Conservation (phyloP, 768 basidiomycete genomes). For the Russula lepida region DNA sequence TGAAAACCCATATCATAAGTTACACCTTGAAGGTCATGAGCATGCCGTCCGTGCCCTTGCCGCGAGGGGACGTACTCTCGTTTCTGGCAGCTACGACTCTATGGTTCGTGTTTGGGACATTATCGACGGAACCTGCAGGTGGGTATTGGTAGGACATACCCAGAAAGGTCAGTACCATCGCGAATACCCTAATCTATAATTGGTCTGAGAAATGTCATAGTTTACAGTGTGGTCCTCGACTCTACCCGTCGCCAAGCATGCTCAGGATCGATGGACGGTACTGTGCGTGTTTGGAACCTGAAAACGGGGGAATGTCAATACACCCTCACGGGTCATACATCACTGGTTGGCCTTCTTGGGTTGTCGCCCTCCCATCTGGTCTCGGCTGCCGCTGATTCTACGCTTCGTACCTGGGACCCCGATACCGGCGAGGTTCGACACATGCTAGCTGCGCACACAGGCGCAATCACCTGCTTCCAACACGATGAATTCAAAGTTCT, state of each 20-base stretch:
- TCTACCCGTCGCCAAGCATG: slow-evolving; percentile 79
- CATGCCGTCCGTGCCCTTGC: slow-evolving; percentile 91
- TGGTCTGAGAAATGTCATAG: slow-evolving; percentile 33
- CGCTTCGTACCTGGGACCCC: slow-evolving; percentile 91
- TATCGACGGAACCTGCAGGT: slow-evolving; percentile 70
- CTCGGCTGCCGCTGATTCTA: slow-evolving; percentile 94
- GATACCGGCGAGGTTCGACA: slow-evolving; percentile 71
- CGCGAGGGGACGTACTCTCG: slow-evolving; percentile 79
- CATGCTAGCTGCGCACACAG: slow-evolving; percentile 82
- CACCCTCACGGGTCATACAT: slow-evolving; percentile 84
- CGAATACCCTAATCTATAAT: background rate
- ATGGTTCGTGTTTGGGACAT: slow-evolving; percentile 96
- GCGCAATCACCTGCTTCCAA: slow-evolving; percentile 99
- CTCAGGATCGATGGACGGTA: slow-evolving; percentile 97
- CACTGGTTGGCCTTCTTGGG: slow-evolving; percentile 88
- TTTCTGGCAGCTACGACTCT: slow-evolving; percentile 94
- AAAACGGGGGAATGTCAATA: slow-evolving; percentile 72
- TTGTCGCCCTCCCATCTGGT: slow-evolving; percentile 86
- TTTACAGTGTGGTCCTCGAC: slow-evolving; percentile 94
- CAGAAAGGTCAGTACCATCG: slow-evolving; percentile 65
- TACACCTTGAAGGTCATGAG: slow-evolving; percentile 81
- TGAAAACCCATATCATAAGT: slow-evolving; percentile 84
- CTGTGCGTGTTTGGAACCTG: slow-evolving; percentile 91
- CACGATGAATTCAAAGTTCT: slow-evolving; percentile 97
- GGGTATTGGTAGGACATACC: slow-evolving; percentile 78